Conservation (phyloP, 257 asterid genomes). For the Ajuga chamaepitys region DNA sequence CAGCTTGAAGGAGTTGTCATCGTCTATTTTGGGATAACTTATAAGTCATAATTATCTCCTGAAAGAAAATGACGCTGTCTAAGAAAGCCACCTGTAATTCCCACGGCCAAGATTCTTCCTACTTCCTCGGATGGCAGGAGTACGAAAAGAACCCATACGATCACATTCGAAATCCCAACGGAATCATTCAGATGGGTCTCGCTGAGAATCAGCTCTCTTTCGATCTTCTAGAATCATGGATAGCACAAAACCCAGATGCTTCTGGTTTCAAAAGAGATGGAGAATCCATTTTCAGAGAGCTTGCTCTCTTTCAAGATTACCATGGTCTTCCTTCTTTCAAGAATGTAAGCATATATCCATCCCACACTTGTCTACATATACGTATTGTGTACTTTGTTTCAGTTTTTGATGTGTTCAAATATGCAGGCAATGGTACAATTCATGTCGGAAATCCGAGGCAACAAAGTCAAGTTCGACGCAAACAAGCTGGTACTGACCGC, state of each 20-base stretch:
- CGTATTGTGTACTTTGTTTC: neutral
- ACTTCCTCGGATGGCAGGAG: constrained; percentile 61
- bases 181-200: constrained; percentile 62
- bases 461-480: constrained; percentile 45
- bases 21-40: neutral
- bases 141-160: constrained; percentile 56
- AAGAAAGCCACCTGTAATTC: constrained; percentile 43
- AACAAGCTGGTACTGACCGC: constrained; percentile 61
- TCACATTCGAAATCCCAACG: constrained; percentile 30
- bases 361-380: too few species aligned
- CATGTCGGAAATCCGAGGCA: constrained; percentile 69
- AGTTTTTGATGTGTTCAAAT: neutral
- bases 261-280: constrained; percentile 39
- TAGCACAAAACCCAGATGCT: constrained; percentile 38
- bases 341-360: constrained; percentile 43
- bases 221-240: constrained; percentile 44
- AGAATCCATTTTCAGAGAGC: constrained; percentile 44
- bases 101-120: constrained; percentile 57
- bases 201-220: constrained; percentile 60
- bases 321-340: constrained; percentile 59
- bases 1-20: neutral
- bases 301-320: constrained; percentile 61
- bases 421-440: constrained; percentile 53
- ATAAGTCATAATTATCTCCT: neutral
- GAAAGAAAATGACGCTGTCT: constrained; percentile 38